phyloP scores from a whole-genome alignment of 495 filamentous ascomycete genomes.

The Echria macrotheca region DNA sequence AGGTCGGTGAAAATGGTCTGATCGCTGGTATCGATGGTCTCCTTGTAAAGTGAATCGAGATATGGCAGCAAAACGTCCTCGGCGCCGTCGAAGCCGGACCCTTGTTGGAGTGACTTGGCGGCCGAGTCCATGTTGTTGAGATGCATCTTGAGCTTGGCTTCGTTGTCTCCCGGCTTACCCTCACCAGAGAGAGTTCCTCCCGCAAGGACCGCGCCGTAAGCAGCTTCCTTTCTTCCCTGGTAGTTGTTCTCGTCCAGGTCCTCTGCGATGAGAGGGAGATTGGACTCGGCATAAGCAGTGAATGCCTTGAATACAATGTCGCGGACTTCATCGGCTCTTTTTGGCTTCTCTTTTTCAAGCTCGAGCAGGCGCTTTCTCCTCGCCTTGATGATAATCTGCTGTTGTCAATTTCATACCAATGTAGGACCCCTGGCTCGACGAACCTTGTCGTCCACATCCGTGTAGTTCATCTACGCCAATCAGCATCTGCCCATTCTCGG shows the following conservation, averaged over 20 bases:
- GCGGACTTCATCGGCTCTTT: conserved; percentile 36
- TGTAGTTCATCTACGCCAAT: conserved; percentile 99
- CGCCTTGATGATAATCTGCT: conserved; percentile 82
- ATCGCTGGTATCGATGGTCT: conserved; percentile 68
- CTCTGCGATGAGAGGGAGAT: conserved; percentile 58
- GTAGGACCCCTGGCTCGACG: no score
- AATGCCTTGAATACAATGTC: conserved; percentile 63
- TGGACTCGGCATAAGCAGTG: conserved; percentile 66
- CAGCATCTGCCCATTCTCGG: no score
- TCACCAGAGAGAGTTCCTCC: conserved; percentile 58
- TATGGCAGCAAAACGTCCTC: conserved; percentile 77
- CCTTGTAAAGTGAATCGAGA: conserved; percentile 70
- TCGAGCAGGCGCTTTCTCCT: conserved; percentile 74
- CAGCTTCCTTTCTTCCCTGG: conserved; percentile 47
- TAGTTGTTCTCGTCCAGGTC: conserved; percentile 49
- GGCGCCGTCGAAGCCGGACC: conserved; percentile 40
- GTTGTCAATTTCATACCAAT: no score
- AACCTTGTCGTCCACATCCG: conserved; percentile 90
- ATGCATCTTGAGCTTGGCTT: conserved; percentile 92
- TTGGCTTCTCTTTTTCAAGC: conserved; percentile 41
- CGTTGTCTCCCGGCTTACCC: conserved; percentile 57
- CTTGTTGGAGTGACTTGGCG: conserved; percentile 48
- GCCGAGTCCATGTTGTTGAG: conserved; percentile 68
- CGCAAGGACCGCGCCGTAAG: conserved; percentile 59
- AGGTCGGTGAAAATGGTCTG: conserved; percentile 67